Evolutionary conservation across 257 asterid species (phyloP).

Genomic region (Rauvolfia tetraphylla): DNA sequence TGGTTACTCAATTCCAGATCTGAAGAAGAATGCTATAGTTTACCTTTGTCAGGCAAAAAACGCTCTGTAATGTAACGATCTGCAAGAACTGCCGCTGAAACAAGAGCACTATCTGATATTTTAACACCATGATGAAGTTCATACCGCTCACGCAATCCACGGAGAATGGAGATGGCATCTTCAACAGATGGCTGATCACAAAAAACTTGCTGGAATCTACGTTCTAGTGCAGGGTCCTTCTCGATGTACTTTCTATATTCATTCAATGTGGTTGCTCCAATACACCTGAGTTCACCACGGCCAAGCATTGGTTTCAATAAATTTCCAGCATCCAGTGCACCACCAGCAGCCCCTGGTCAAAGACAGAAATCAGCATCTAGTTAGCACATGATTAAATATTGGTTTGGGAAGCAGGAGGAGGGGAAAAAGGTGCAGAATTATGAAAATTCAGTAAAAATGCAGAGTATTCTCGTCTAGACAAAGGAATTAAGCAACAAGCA

Average conservation of each 20-base stretch:
- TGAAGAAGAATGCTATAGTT: constrained; percentile 1
- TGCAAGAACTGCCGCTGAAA: constrained; percentile 81
- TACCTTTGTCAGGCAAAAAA: constrained; percentile 94
- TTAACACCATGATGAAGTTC: constrained; percentile 93
- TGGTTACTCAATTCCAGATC: background rate
- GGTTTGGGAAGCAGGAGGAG: background rate
- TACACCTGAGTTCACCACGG: constrained; percentile 90
- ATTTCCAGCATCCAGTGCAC: constrained; percentile 93
- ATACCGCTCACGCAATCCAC: constrained; percentile 92
- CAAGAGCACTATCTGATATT: constrained; percentile 90
- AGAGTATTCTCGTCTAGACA: background rate
- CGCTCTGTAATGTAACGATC: constrained; percentile 89
- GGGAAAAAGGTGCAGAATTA: background rate
- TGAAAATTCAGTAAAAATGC: background rate
- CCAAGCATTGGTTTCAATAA: constrained; percentile 95
- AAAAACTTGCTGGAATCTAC: constrained; percentile 91
- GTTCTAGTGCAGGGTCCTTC: constrained; percentile 93
- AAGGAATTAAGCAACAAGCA: background rate
- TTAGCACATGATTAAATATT: background rate
- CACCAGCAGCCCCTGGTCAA: constrained; percentile 66
- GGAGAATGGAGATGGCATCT: constrained; percentile 83
- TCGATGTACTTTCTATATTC: constrained; percentile 89
- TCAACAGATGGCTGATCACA: constrained; percentile 93
- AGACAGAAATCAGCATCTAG: constrained; percentile 13
- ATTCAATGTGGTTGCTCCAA: constrained; percentile 87